Conservation (phyloP, 1,284 basidiomycete genomes). For the Tilletiopsis washingtonensis region DNA sequence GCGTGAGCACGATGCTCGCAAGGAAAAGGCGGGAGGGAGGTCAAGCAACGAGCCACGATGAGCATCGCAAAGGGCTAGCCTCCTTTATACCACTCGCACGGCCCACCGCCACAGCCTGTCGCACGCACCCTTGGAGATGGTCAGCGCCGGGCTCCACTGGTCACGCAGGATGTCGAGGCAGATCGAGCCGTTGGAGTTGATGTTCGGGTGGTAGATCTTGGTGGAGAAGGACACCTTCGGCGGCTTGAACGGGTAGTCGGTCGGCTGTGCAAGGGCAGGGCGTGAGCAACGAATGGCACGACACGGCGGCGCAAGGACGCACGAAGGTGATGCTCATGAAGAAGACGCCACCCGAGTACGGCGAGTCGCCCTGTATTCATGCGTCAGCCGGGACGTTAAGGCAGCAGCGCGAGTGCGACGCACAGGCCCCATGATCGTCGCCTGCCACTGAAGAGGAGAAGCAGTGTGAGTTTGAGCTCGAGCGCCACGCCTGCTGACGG, state of each 20-base stretch:
- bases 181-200: slow-evolving; percentile 96
- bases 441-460: slow-evolving; percentile 37
- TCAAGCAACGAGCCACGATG: too few species aligned
- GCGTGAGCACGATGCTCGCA: neutral
- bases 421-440: slow-evolving; percentile 47
- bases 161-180: slow-evolving; percentile 95
- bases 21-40: too few species aligned
- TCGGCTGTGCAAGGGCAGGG: slow-evolving; percentile 12
- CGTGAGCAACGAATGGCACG: neutral
- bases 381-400: neutral
- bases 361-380: slow-evolving; percentile 68
- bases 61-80: too few species aligned
- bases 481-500: neutral
- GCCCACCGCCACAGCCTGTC: neutral
- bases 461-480: neutral
- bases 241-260: slow-evolving; percentile 55
- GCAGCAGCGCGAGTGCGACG: neutral
- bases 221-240: slow-evolving; percentile 99
- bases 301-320: neutral
- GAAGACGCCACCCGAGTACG: slow-evolving; percentile 91
- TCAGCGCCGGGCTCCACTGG: slow-evolving; percentile 72
- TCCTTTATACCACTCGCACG: too few species aligned
- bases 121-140: slow-evolving; percentile 90
- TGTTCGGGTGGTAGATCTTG: slow-evolving; percentile 85
- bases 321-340: slow-evolving; percentile 79